Base-by-base conservation (phyloP, 2,329 filamentous ascomycete genomes). In the Cladophialophora chaetospira region DNA sequence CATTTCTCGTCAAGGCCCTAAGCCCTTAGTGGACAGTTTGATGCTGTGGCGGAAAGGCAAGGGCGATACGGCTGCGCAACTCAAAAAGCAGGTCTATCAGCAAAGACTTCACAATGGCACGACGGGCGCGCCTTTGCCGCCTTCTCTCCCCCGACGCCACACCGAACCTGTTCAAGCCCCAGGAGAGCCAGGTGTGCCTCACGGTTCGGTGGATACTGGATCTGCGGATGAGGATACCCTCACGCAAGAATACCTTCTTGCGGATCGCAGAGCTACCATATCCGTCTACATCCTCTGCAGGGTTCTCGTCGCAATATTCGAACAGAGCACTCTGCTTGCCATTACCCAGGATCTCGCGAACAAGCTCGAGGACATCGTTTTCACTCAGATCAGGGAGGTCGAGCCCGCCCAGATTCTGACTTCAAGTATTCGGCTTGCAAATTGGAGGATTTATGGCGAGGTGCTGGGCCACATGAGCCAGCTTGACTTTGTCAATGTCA, bases 11-110 rank as follows among this genome's bases (percentile, higher is more conserved):
- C 88, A 92, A 64, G 96, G 95, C 69, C 95, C 95, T 4, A 97
- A 96, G 70, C 89, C 91, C 4, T 76, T 99, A 49, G 97, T 99
- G 67, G 94, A 99, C 72, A 92, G 90, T 17, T 91, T 99, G 72
- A 99, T 99, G 90, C 82, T 96, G 28, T 99, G 94, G 94, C 86
- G 94, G 54, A 97, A 97, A 73, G 89, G 85, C 63, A 97, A 97
- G 76, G 96, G 91, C 63, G 93, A 97, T 72, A 86, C 88, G 19
- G 91, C 92, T 25, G 87, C 84, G 65, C 83, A 87, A 62, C 87
- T 88, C 25, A 76, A 77, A 50, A 75, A 77, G 45, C 60, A 67
- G 31, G 49, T 65, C 11, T 51, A 53, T 21, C 59, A 63, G 42
- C 59, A 62, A 25, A 42, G 61, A 36, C 49, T 59, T 5, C 58